Conservation (phyloP, 2,329 filamentous ascomycete species). For the Cordyceps javanica region DNA sequence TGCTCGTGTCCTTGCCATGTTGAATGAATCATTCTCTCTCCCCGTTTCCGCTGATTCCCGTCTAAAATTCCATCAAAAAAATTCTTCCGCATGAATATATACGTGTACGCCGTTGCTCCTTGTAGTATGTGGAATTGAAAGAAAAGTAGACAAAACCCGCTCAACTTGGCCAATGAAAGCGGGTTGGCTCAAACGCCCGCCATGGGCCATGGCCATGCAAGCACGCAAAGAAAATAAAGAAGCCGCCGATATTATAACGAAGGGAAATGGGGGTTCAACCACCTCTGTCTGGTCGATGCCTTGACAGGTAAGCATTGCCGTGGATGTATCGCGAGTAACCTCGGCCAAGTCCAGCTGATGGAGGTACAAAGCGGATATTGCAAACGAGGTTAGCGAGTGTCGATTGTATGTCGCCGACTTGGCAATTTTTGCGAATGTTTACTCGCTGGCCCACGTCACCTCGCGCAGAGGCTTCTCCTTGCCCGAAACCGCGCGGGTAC, state of each 20-base stretch:
- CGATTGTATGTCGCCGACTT: not conserved
- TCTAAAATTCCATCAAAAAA: not conserved
- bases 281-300: not conserved
- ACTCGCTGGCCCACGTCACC: constrained; percentile 60
- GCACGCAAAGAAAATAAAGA: not conserved
- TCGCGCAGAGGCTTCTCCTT: constrained; percentile 69
- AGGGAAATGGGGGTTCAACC: not conserved
- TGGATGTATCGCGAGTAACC: not conserved
- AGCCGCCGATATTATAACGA: not conserved
- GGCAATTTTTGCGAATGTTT: not conserved
- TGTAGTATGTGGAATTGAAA: not conserved
- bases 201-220: not conserved
- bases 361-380: no score
- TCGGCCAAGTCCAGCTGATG: not conserved
- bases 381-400: not conserved
- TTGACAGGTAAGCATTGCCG: not conserved
- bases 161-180: not conserved
- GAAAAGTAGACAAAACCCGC: not conserved
- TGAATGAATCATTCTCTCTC: not conserved
- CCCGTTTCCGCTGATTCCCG: not conserved
- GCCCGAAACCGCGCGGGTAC: constrained; percentile 45
- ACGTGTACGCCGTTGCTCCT: constrained; percentile 5
- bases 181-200: not conserved
- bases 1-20: not conserved
- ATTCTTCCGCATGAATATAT: not conserved